Percentiles rank a stretch among this genome's conserved stretches.
Evolutionary conservation across 305 asterid species (phyloP).

Genomic region (Rubia tinctorum): DNA sequence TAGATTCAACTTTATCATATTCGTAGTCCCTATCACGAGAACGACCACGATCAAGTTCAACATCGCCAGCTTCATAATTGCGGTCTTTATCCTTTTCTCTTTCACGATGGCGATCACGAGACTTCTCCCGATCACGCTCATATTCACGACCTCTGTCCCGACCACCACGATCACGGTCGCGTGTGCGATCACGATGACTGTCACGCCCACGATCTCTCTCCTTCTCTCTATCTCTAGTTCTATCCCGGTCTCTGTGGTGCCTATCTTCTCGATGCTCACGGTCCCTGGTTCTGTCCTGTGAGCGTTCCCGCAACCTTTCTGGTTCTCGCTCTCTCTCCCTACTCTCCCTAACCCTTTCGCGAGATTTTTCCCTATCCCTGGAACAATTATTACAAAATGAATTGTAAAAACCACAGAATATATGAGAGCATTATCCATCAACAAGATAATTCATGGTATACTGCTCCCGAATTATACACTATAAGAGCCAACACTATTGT

Average conservation of each 20-base stretch:
- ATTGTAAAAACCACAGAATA: neutral
- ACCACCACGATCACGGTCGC: constrained; percentile 58
- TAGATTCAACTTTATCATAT: constrained; percentile 49
- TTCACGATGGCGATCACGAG: constrained; percentile 51
- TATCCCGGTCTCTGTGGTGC: constrained; percentile 87
- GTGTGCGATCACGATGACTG: constrained; percentile 30
- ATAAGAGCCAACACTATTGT: neutral
- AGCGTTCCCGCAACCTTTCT: constrained; percentile 69
- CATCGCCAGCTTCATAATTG: constrained; percentile 47
- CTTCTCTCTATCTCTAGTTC: constrained; percentile 59
- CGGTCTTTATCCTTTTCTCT: constrained; percentile 39
- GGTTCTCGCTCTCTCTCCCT: constrained; percentile 44
- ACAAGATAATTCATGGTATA: neutral
- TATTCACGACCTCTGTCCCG: constrained; percentile 47
- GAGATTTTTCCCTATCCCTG: constrained; percentile 85
- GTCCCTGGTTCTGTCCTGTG: constrained; percentile 75
- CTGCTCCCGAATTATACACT: neutral
- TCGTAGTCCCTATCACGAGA: constrained; percentile 67
- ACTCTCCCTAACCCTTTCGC: constrained; percentile 42
- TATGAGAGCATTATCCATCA: too few relatives aligned
- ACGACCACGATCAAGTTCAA: constrained; percentile 59
- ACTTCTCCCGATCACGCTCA: constrained; percentile 45
- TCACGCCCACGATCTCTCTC: constrained; percentile 67
- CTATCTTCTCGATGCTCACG: constrained; percentile 87
- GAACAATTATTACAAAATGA: constrained; percentile 7